Conservation (phyloP, 148 eudicot genomes). For the Vaccinium corymbosum region DNA sequence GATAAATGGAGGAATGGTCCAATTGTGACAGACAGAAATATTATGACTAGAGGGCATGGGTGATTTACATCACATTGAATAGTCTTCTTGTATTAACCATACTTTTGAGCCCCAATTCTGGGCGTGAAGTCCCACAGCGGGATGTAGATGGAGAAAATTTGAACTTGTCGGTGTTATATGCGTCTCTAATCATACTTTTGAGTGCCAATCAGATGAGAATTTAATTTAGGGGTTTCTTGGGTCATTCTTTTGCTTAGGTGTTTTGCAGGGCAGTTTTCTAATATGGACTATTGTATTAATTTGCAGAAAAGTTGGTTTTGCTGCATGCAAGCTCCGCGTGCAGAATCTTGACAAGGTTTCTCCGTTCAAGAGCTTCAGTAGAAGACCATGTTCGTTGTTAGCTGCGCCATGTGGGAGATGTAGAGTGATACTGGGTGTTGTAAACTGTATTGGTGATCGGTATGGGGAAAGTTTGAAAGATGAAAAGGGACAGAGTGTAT, state of each 20-base stretch:
- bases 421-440: constrained; percentile 35
- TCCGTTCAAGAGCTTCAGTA: constrained; percentile 19
- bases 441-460: constrained; percentile 53
- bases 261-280: background rate
- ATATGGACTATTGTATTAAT: background rate
- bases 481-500: constrained; percentile 22
- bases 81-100: background rate
- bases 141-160: background rate
- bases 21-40: background rate
- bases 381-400: constrained; percentile 24
- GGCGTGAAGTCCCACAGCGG: background rate
- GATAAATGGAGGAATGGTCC: background rate
- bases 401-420: constrained; percentile 35
- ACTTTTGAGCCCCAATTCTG: background rate
- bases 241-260: background rate
- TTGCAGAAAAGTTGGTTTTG: constrained; percentile 86
- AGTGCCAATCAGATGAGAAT: background rate
- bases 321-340: constrained; percentile 63
- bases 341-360: constrained; percentile 49
- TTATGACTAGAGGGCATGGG: background rate
- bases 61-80: background rate
- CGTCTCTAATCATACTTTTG: background rate
- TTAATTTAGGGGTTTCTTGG: background rate
- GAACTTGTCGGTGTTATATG: background rate
- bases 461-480: constrained; percentile 39